These are phyloP conservation scores for Nitzschia inconspicua DNA, from an alignment of 108 stramenopile species.

Conservation along the genomic window DNA sequence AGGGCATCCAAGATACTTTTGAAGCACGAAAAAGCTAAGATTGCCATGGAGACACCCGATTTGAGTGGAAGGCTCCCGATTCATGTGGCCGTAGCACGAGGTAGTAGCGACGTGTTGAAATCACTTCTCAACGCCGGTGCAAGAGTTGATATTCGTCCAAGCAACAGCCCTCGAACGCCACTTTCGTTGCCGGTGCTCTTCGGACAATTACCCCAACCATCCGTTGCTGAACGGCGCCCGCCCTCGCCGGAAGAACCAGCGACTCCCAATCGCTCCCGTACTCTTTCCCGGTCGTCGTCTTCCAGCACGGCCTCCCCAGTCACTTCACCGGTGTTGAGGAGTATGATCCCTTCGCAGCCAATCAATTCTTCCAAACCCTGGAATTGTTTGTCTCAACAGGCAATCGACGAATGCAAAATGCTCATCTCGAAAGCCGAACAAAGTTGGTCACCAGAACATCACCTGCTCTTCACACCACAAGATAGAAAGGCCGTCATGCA, in stretches of 20 bases:
- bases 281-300: constrained; percentile 1
- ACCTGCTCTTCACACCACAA: constrained; percentile 70
- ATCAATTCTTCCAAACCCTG: constrained; percentile 82
- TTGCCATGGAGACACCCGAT: constrained; percentile 73
- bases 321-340: constrained; percentile 72
- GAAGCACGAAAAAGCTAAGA: constrained; percentile 30
- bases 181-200: constrained; percentile 1
- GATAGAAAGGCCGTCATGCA: constrained; percentile 74
- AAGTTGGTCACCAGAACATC: constrained; percentile 74
- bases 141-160: constrained; percentile 52
- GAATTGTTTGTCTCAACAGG: constrained; percentile 82
- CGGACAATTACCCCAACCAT: constrained; percentile 16
- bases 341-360: constrained; percentile 79
- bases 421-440: constrained; percentile 73
- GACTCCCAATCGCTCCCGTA: constrained; percentile 19
- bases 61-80: constrained; percentile 81
- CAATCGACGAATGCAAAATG: constrained; percentile 73
- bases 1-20: constrained; percentile 62
- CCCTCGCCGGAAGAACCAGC: constrained; percentile 15
- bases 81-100: constrained; percentile 81
- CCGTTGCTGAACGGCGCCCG: constrained; percentile 2
- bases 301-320: constrained; percentile 44
- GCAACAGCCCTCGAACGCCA: constrained; percentile 1
- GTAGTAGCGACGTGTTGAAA: constrained; percentile 76
- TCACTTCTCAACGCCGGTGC: constrained; percentile 78